Evolutionary conservation across 177 flowering plant genomes (phyloP), one percentile per base, ranked within the genome.

Genomic region (Vitis hybrid): DNA sequence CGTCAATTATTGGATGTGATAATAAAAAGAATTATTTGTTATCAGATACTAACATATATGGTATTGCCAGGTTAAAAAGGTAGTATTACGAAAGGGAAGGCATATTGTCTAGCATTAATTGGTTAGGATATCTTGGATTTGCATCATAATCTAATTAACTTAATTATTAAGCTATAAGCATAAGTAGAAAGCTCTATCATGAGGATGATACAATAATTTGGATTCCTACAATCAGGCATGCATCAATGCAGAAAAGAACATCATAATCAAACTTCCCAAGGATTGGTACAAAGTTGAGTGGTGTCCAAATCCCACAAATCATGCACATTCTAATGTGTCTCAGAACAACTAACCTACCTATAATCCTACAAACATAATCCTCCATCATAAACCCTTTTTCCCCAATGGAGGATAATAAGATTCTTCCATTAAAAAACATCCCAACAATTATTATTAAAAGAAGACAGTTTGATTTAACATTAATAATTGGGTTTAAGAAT

Each of bases 311-410:
- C 67, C 60, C 67, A 4, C 24, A 55, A 54, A 63, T 46, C 41
- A 41, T 9, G 68, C 12, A 46, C 9, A 2, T 30, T 53, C 49
- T 61, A 54, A 61, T 69, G 55, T 70, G 74, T 75, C 78, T 70
- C 67, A 35, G 27, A 75, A 55, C 71, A 55, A 75, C 71, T 59
- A 70, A 75, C 71, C 71, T 56, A 66, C 61, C 62, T 55, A 70
- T 7, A 52, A 27, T 18, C 59, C 66, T 69, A 24, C 13, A 32
- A 49, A 49, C 24, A 41, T 27, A 20, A 8, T 15, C 14, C 58
- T n/a, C 49, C 30, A 61, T 17, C 14, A 51, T 11, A 32, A n/a
- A 8, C 27, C 53, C 21, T 20, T 53, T 20, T 55, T 18, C 15
- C 59, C 57, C 54, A 63, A 57, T 58, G 71, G 76, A 24, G 17